Evolutionary conservation across 352 stramenopile genomes (phyloP), one percentile per base, ranked within the genome.

Genomic region (Phytophthora hibernalis): DNA sequence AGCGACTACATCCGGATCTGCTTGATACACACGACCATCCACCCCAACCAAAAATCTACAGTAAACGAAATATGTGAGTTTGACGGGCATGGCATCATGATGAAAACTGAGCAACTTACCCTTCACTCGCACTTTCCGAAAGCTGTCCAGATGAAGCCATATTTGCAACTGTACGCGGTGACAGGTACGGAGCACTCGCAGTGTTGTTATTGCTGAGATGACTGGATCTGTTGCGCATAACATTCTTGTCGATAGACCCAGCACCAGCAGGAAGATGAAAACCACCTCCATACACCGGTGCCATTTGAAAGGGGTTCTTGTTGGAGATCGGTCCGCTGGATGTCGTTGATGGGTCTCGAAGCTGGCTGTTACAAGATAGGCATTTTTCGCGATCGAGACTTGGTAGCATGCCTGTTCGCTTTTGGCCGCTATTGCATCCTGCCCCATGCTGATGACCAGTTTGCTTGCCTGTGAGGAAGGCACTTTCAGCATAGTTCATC

Each of bases 1-100:
- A 20, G 77, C 71, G 12, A 91, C 67, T 30, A 91, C 37, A 43
- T 91, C 80, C 15, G 78, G 78, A 49, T 94, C 87, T 22, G 79
- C 87, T 65, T 94, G 85, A 26, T 93, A 96, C 20, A 96, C 79
- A 49, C 91, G 85, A 13, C 85, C 87, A 65, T 94, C 85, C n/a
- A 93, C 75, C 15, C 87, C 87, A 12, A 96, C 68, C 24, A 96
- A 49, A 33, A 93, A 96, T 18, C 85, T 93, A 20, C 31, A 72
- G 13, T 38, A 56, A 64, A 65, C 4, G 20, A 53, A n/a, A 24
- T 33, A 40, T 53, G 56, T 62, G 30, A 65, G 53, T 54, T 40
- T 52, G 3, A 24, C 20, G 12, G 13, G 7, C 13, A 53, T 16
- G 20, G 24, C 13, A 57, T 2, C 12, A 47, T 10, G 24, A 47